Evolutionary conservation across 352 stramenopile genomes (phyloP), one percentile per base, ranked within the genome.

Genomic region (Globisporangium parvum): DNA sequence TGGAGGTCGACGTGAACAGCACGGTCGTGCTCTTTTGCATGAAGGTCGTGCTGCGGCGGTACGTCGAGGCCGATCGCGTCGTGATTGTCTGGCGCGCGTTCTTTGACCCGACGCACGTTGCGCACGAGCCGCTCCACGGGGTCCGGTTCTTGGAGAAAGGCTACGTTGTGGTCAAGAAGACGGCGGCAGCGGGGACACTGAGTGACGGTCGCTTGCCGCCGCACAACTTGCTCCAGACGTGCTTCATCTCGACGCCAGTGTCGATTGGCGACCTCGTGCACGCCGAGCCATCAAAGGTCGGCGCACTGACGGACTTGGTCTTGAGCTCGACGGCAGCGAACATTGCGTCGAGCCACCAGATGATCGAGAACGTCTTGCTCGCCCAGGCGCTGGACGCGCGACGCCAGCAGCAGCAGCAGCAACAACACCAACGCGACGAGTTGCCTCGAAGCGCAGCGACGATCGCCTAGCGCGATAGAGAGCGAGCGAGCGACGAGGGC

Each of bases 1-100:
- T 85, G n/a, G 78, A 88, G 63, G 53, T 85, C 41, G 51, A 74
- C 15, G 72, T 62, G 10, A 77, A 77, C 47, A 74, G 71, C 58
- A 85, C 66, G 23, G n/a, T n/a, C n/a, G n/a, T 69, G 63, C 26
- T 75, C 45, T 78, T 87, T 50, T 68, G 67, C 15, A 70, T 84
- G 23, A 74, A 84, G 57, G 73, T 87, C 47, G 71, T 88, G 52
- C 47, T 85, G n/a, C 73, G 73, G 2, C 74, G 78, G 4, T 85
- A 80, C 63, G 67, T 82, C 8, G 76, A 87, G 53, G 31, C 69
- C n/a, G 70, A 84, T 26, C 75, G 78, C 47, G 64, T 84, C 44
- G 54, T 88, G 42, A 73, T 87, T 20, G 69, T 85, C 3, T 88
- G 75, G 74, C 71, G 70, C 21, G 66, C 78, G 21, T 71, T 69